A percentile compares a stretch with the other conserved stretches of the same genome.
Evolutionary conservation across 495 filamentous ascomycete genomes (phyloP).

Genomic region (Daldinia caldariorum): DNA sequence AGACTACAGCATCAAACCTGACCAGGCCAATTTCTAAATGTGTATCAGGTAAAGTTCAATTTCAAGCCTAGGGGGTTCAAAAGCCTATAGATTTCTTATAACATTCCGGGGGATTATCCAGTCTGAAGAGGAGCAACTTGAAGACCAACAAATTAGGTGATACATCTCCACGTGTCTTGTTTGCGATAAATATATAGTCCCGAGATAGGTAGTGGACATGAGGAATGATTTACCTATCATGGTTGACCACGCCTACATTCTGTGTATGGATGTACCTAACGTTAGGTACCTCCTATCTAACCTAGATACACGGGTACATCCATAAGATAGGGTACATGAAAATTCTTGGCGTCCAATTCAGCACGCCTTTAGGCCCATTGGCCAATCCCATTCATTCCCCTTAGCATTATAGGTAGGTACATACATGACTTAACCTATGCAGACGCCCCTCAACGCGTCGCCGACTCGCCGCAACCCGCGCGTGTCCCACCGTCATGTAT

Average conservation of each 20-base stretch:
- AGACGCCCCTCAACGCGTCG: conserved; percentile 34
- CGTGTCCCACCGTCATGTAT: conserved; percentile 46
- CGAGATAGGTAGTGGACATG: conserved; percentile 5
- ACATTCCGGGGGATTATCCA: too few relatives aligned
- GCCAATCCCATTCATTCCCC: conserved; percentile 26
- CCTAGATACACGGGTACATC: neutral
- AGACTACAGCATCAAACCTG: neutral
- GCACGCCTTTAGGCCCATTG: conserved; percentile 16
- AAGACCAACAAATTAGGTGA: neutral
- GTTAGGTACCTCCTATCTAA: neutral
- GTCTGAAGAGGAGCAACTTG: neutral
- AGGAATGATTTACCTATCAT: neutral
- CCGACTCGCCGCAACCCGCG: conserved; percentile 27
- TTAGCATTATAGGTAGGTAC: too few relatives aligned
- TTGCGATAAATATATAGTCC: neutral
- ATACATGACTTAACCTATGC: too few relatives aligned
- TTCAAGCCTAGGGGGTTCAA: neutral
- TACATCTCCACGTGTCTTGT: neutral
- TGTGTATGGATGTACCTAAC: neutral
- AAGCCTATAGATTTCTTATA: neutral
- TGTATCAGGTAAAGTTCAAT: neutral
- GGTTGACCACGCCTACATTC: neutral
- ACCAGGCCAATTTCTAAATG: neutral
- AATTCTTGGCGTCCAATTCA: conserved; percentile 9
- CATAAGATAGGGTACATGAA: too few relatives aligned